Evolutionary conservation across 345 rosid genomes (phyloP).

Genomic region (Ricinus communis): DNA sequence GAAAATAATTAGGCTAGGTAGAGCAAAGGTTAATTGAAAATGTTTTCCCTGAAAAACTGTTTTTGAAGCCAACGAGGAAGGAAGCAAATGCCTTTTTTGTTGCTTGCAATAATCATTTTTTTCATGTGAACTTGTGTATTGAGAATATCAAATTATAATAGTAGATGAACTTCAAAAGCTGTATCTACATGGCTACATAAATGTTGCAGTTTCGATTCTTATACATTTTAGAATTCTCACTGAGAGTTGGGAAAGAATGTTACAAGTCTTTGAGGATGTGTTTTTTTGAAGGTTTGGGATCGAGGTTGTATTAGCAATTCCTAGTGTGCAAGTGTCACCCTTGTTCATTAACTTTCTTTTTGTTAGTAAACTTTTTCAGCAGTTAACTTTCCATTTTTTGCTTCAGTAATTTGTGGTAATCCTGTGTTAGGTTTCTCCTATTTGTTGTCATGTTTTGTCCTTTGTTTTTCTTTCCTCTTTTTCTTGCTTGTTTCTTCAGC

Average conservation of each 20-base stretch:
- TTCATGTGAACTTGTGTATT: neutral
- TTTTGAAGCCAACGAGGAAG: neutral
- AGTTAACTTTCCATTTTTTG: neutral
- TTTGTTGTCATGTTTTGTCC: neutral
- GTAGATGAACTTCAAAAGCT: neutral
- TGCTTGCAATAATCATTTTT: neutral
- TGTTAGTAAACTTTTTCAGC: neutral
- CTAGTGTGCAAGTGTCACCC: neutral
- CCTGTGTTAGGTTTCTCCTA: too few species aligned
- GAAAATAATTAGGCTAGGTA: neutral
- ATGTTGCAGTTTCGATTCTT: neutral
- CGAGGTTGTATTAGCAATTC: neutral
- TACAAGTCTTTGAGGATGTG: neutral
- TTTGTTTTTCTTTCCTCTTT: neutral
- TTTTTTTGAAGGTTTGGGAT: neutral
- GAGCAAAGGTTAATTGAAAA: neutral
- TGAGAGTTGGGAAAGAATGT: neutral
- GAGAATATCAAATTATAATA: neutral
- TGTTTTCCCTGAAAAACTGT: neutral
- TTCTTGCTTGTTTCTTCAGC: neutral
- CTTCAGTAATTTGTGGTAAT: neutral
- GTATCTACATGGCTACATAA: neutral
- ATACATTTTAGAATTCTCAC: neutral
- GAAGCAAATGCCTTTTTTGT: neutral
- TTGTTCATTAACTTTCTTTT: neutral